phyloP scores from a whole-genome alignment of 495 filamentous ascomycete genomes.

The Aspergillus sparsus region DNA sequence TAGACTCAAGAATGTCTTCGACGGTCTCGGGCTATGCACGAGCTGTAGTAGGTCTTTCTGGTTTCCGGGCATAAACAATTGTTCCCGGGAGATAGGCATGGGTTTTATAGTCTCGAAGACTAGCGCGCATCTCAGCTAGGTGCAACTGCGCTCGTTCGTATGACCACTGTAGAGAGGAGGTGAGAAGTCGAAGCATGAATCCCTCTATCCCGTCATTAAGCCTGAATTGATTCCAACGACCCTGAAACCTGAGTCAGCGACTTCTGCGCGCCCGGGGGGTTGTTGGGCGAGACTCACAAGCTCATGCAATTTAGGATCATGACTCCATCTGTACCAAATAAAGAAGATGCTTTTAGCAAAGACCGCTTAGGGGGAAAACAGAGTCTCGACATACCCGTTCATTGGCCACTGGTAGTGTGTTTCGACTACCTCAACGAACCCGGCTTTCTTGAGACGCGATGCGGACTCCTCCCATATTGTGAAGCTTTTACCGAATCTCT shows the following conservation, averaged over 20 bases:
- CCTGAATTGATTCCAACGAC: constrained; percentile 60
- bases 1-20: too few species aligned
- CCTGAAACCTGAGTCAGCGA: constrained; percentile 26
- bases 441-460: constrained; percentile 42
- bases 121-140: constrained; percentile 30
- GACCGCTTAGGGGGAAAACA: neutral
- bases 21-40: neutral
- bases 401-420: constrained; percentile 60
- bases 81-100: constrained; percentile 33
- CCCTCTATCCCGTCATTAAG: constrained; percentile 61
- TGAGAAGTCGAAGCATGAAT: constrained; percentile 61
- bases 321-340: constrained; percentile 55
- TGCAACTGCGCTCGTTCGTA: constrained; percentile 27
- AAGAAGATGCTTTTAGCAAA: neutral
- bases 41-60: neutral
- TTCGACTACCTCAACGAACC: constrained; percentile 62
- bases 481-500: constrained; percentile 51
- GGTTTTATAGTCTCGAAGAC: constrained; percentile 23
- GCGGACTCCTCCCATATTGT: constrained; percentile 47
- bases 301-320: constrained; percentile 61
- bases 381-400: constrained; percentile 24
- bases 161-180: constrained; percentile 47
- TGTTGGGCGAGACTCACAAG: constrained; percentile 33
- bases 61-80: constrained; percentile 29
- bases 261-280: neutral